Evolutionary conservation across 2,329 filamentous ascomycete genomes (phyloP).

Genomic region (Fusarium robinianum): DNA sequence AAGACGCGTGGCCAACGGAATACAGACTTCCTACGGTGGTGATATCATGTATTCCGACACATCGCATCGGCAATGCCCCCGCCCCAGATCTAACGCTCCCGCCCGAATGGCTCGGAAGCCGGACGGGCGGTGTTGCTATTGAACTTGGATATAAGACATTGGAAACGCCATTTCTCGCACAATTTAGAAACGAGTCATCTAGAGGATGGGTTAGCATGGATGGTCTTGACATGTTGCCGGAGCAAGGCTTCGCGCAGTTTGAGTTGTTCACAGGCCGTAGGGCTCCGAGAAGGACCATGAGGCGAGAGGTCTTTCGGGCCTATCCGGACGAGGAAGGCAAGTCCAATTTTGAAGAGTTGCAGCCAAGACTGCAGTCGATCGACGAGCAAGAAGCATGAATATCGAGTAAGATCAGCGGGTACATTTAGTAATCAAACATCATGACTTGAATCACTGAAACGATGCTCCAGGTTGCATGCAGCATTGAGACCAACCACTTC

Average conservation of each 20-base stretch:
- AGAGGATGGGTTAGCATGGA: conserved; percentile 76
- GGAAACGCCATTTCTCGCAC: conserved; percentile 70
- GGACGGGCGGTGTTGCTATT: conserved; percentile 75
- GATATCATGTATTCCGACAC: conserved; percentile 75
- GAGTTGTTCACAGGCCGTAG: conserved; percentile 73
- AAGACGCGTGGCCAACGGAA: conserved; percentile 66
- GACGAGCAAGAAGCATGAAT: conserved; percentile 35
- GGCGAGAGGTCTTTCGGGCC: conserved; percentile 61
- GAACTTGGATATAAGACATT: conserved; percentile 77
- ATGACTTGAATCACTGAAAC: no score
- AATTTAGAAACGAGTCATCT: conserved; percentile 64
- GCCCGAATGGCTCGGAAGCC: conserved; percentile 69
- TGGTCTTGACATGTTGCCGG: conserved; percentile 74
- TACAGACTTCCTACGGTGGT: conserved; percentile 72
- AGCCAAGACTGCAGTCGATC: conserved; percentile 37
- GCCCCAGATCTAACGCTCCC: conserved; percentile 74
- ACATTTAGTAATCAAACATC: no score
- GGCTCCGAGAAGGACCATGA: conserved; percentile 65
- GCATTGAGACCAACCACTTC: no score
- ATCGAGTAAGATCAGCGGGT: not conserved
- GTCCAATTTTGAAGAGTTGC: conserved; percentile 46
- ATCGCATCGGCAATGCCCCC: conserved; percentile 64
- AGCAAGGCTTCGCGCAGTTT: conserved; percentile 82
- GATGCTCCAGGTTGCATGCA: no score
- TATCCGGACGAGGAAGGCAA: conserved; percentile 50